These are phyloP conservation scores for Magnolia changhungtana DNA, from an alignment of 164 flowering plant genomes.

Conservation along the genomic window DNA sequence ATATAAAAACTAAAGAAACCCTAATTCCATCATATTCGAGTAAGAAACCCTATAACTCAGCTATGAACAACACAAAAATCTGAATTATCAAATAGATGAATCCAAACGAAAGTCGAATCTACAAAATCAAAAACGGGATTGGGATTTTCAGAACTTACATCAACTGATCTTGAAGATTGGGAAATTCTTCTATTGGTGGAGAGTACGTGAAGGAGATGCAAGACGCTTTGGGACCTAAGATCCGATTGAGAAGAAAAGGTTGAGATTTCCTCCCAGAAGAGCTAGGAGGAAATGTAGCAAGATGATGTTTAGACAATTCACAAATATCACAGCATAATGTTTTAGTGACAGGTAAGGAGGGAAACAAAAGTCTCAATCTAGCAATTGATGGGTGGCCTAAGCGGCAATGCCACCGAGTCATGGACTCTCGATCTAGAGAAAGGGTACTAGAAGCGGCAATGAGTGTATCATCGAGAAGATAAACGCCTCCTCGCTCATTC, in stretches of 20 bases:
- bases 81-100: neutral
- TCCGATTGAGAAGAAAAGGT: conserved; percentile 25
- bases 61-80: neutral
- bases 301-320: too few relatives aligned
- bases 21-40: neutral
- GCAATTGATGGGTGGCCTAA: too few relatives aligned
- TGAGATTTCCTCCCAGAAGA: too few relatives aligned
- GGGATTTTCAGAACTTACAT: neutral
- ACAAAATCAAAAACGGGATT: neutral
- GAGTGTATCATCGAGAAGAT: too few relatives aligned
- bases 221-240: conserved; percentile 67
- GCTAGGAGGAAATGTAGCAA: too few relatives aligned
- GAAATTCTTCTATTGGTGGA: neutral
- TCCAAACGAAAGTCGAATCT: neutral
- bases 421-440: too few relatives aligned
- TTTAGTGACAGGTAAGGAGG: too few relatives aligned
- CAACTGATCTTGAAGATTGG: conserved; percentile 8
- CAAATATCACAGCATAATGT: too few relatives aligned
- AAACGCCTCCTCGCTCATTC: too few relatives aligned
- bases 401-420: too few relatives aligned
- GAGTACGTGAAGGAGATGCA: conserved; percentile 77
- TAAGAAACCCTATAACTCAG: conserved; percentile 3
- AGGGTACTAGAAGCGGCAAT: too few relatives aligned
- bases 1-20: neutral
- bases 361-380: too few relatives aligned